Percentiles rank a stretch among this genome's conserved stretches.
phyloP scores from a whole-genome alignment of 2,329 filamentous ascomycete species.

The Nigrospora oryzae region DNA sequence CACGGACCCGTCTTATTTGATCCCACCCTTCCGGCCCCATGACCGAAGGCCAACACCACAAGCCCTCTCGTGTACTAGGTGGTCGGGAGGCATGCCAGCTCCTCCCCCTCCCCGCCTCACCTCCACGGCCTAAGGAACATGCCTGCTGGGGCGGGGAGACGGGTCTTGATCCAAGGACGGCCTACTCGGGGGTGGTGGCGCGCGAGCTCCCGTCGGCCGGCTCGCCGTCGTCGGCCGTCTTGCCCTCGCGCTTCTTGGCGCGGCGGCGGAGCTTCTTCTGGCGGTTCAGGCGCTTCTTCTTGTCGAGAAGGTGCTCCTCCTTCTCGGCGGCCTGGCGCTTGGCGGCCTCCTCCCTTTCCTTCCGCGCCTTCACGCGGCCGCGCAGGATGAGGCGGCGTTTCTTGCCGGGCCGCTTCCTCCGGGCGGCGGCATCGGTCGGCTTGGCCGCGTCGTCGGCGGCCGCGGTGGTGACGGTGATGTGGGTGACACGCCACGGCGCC shows the following conservation, averaged over 20 bases:
- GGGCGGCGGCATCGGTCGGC: conserved; percentile 7
- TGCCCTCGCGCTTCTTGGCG: conserved; percentile 48
- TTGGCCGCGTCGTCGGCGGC: neutral
- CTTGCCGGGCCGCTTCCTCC: conserved; percentile 44
- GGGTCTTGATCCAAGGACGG: no score
- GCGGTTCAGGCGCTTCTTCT: conserved; percentile 54
- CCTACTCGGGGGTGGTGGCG: neutral
- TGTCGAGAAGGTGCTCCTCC: conserved; percentile 48
- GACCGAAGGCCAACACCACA: no score
- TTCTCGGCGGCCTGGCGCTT: conserved; percentile 35
- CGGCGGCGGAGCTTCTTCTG: conserved; percentile 51
- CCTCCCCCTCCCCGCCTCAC: no score
- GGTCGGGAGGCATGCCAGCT: no score
- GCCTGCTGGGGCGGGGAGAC: no score
- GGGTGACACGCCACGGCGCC: conserved; percentile 49
- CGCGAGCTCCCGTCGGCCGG: conserved; percentile 2
- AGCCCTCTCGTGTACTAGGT: no score
- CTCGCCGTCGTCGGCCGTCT: conserved; percentile 22
- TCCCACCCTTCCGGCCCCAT: no score
- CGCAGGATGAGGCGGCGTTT: conserved; percentile 46
- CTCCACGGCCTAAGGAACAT: no score
- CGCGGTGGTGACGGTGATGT: conserved; percentile 27
- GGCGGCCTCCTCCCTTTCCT: conserved; percentile 29
- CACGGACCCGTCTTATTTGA: no score
- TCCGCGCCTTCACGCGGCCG: conserved; percentile 31